Evolutionary conservation across 1,284 basidiomycete genomes (phyloP), one percentile per base, ranked within the genome.

Genomic region (Phenoliferia sp.): DNA sequence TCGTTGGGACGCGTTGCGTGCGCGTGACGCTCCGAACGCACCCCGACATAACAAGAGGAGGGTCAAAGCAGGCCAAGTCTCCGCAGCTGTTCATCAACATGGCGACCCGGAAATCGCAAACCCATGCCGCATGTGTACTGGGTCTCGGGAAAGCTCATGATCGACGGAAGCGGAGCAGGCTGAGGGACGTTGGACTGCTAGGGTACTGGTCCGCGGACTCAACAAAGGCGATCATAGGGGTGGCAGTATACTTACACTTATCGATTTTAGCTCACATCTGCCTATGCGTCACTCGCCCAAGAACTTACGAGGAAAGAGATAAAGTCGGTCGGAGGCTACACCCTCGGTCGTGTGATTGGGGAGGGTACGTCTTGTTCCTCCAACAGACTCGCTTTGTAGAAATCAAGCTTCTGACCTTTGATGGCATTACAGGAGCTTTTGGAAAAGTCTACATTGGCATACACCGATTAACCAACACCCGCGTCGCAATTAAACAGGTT

Each of bases 401-500:
- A 36, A 19, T 35, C n/a, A n/a, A 22, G 31, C 35, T 36, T n/a
- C 9, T 33, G 70, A 59, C 69, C 68, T 9, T 71, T 69, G 22
- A 71, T 22, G n/a, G n/a, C 3, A n/a, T 0, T 10, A 36, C 64
- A 76, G 76, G 76, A 33, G 71, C 75, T 22, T 78, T 77, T 61
- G 77, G 77, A 36, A 76, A 71, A 22, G 77, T 78, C 34, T 62
- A 75, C 3, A 63, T 78, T 3, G 76, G 73, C 31, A 69, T 76
- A 1, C 74, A 78, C 61, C 68, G 76, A 10, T 64, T 78, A 22
- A 76, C 76, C 17, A 74, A 75, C 15, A 73, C 87, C 59, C 86
- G 91, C 65, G 92, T 97, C 70, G 95, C 95, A 62, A 90, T 99
- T 81, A 99, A 99, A 81, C 94, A 98, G 80, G 93, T 99, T 70